A percentile compares a stretch with the other conserved stretches of the same genome.
These are phyloP conservation scores for Prunus davidiana DNA, from an alignment of 306 rosid species.

Conservation along the genomic window DNA sequence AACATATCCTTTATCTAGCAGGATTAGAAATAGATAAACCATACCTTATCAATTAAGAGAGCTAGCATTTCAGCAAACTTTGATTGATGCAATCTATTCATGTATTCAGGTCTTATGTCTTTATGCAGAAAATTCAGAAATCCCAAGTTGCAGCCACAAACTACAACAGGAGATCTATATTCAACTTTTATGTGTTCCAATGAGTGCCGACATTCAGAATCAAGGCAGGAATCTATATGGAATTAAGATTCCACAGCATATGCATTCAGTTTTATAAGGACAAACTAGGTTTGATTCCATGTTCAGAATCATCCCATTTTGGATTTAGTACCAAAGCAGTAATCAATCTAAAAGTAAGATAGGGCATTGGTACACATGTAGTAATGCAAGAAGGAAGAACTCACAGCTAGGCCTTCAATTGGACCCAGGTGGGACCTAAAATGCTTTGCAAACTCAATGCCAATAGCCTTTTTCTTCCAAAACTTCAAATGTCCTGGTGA, in stretches of 20 bases:
- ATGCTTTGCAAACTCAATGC: conserved; percentile 96
- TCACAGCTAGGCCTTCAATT: conserved; percentile 90
- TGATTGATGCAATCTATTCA: neutral
- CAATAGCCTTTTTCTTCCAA: conserved; percentile 91
- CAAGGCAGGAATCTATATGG: neutral
- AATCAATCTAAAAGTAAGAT: conserved; percentile 16
- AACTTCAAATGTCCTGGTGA: conserved; percentile 86
- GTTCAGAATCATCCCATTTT: conserved; percentile 6
- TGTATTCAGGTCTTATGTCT: neutral
- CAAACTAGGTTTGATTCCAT: neutral
- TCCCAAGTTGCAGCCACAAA: neutral
- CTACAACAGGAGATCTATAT: neutral
- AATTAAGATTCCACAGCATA: neutral
- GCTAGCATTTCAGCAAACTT: neutral
- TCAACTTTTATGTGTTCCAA: neutral
- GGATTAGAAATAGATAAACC: neutral
- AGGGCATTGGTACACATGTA: conserved; percentile 4
- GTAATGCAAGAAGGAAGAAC: conserved; percentile 32
- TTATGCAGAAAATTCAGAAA: neutral
- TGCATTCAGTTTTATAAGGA: neutral
- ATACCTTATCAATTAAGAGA: neutral
- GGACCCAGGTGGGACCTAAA: conserved; percentile 97
- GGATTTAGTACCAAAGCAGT: conserved; percentile 10
- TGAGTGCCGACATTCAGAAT: neutral
- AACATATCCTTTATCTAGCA: neutral